Base-by-base conservation (phyloP, 352 stramenopile genomes). In the Aphanomyces astaci region DNA sequence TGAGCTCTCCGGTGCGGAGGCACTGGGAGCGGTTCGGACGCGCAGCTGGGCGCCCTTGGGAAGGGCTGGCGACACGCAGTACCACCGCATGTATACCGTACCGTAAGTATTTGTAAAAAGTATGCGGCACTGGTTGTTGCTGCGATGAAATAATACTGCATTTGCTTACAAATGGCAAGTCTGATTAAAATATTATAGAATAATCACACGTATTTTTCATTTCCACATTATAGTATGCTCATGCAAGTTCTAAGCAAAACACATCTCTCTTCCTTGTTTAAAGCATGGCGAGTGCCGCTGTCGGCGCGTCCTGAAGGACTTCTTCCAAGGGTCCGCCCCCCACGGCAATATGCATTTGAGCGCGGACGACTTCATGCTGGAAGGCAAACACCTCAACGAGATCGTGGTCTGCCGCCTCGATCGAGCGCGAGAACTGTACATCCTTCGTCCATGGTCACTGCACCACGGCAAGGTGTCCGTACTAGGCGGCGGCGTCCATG, bases 391-490 rank as follows among this genome's bases (percentile, higher is more conserved):
- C n/a, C 27, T 22, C 51, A 19, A 59, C 7, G 33, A 36, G 51
- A 19, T 25, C 51, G 30, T 25, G 51, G 9, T 59, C 51, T 10
- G 51, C 51, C 5, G 51, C 51, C 5, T 28, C 51, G n/a, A 15
- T 59, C 51, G 25, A 64, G 56, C 3, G 56, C 56, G 5, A 51
- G 56, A 9, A 46, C 31, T 31, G 56, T 64, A 28, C 64, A 71
- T 27, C 64, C 64, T 48, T 71, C 64, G n/a, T 39, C 22, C 32
- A 19, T 74, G 70, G 33, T 49, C 62, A 77, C 60, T 71, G 30
- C 24, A 77, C 72, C 11, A 75, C 68, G 1, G 63, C 31, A 3
- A 75, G 43, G 33, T 73, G 69, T 15, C 72, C 72, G 56, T 71
- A 67, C 22, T 71, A 49, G 13, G 72, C 69, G 1, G 72, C 69